phyloP scores from a whole-genome alignment of 306 rosid species.

The Cucumis melo region DNA sequence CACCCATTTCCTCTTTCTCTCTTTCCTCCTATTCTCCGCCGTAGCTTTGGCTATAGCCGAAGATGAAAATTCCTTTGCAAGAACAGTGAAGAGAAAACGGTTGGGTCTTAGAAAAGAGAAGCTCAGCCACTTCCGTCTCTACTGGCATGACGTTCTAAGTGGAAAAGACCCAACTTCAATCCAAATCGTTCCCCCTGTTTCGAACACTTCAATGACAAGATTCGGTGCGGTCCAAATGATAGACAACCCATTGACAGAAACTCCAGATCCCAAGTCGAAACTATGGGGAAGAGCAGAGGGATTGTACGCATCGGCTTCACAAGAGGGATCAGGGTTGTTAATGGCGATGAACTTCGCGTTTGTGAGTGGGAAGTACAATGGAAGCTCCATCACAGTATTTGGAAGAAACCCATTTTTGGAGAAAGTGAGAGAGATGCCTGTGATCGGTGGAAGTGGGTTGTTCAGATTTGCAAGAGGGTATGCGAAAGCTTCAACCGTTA shows the following conservation, averaged over 20 bases:
- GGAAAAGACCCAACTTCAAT: constrained; percentile 19
- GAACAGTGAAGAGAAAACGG: constrained; percentile 7
- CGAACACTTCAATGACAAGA: constrained; percentile 6
- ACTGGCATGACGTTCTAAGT: constrained; percentile 29
- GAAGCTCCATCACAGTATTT: constrained; percentile 46
- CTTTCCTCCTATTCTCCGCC: constrained; percentile 8
- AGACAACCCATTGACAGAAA: constrained; percentile 21
- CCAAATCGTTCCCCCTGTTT: constrained; percentile 7
- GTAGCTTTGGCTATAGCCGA: not conserved
- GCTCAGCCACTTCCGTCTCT: constrained; percentile 34
- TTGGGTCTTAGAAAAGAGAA: constrained; percentile 26
- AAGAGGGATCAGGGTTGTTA: constrained; percentile 16
- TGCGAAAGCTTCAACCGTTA: constrained; percentile 32
- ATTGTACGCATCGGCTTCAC: constrained; percentile 36
- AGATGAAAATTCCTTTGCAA: constrained; percentile 11
- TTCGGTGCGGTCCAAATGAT: constrained; percentile 19
- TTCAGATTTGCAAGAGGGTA: constrained; percentile 66
- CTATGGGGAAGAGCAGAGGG: constrained; percentile 39
- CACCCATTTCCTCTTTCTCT: constrained; percentile 7
- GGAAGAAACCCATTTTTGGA: constrained; percentile 45
- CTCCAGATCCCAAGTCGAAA: constrained; percentile 17
- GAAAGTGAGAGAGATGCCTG: constrained; percentile 62
- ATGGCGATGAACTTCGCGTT: constrained; percentile 65
- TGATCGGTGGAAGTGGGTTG: constrained; percentile 67
- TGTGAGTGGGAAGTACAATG: constrained; percentile 49